Base-by-base conservation (phyloP, 2,329 filamentous ascomycete genomes). In the Cladosporium sp. region DNA sequence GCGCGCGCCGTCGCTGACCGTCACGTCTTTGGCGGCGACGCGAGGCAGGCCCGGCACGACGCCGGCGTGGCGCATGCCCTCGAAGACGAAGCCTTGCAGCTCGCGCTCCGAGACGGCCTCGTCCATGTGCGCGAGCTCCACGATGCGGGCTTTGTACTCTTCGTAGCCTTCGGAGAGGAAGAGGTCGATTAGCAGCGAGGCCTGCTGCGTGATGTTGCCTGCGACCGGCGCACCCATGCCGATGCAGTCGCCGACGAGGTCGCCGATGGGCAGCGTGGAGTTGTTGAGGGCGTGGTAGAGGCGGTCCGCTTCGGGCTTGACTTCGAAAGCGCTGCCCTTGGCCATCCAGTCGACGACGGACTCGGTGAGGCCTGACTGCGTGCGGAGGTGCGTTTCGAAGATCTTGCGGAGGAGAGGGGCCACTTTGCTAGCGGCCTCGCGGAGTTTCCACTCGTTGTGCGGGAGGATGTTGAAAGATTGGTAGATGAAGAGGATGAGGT, bases 391-490 rank as follows among this genome's bases (percentile, higher is more conserved):
- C 1, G 78, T 73, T 64, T 80, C 77, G 66, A 82, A 78, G 62
- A 83, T 79, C 6, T 72, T 67, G 5, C 79, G 71, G 2, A 83
- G 75, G 16, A 76, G 67, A 3, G 76, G 72, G 2, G 78, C 77
- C 0, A 77, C 77, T 68, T 80, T 78, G 65, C 76, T 75, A 4
- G 81, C 78, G 26, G 76, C 79, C 61, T 82, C 82, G 21, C 82
- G 76, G 10, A 85, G 72, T 64, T 78, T 80, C 81, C 81, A 84
- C 67, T 83, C 82, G 40, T 81, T 80, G 21, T 63, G 71, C 0
- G 83, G 82, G 49, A 83, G 74, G 68, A 85, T 79, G 72, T 85
- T 85, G 79, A 85, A 84, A 76, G 77, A 80, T 67, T 85, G 82
- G 72, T 84, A 85, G 71, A 81, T 78, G 76, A 81, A 82, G 1